These are phyloP conservation scores for Caryopteris hybrid DNA, from an alignment of 305 asterid genomes.

Conservation along the genomic window DNA sequence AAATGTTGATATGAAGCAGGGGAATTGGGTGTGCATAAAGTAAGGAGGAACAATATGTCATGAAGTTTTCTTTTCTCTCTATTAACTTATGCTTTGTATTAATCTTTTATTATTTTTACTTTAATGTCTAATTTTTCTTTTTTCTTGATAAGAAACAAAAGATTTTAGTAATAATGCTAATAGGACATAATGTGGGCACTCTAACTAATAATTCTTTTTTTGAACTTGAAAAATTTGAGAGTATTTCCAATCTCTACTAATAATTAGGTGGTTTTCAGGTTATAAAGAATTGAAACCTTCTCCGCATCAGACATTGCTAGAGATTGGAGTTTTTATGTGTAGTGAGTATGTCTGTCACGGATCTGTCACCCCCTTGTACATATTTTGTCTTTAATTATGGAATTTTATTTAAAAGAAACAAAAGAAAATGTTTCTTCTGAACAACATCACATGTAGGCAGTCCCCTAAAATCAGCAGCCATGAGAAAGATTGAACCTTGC, in stretches of 20 bases:
- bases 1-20: conserved; percentile 46
- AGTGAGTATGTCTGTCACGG: not conserved
- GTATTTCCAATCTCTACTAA: not conserved
- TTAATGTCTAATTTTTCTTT: not conserved
- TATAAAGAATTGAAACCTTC: not conserved
- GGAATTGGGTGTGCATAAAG: conserved; percentile 73
- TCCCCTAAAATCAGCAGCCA: not conserved
- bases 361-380: not conserved
- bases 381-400: not conserved
- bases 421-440: too few species aligned
- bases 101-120: not conserved
- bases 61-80: not conserved
- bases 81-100: not conserved
- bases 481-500: not conserved
- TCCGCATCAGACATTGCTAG: not conserved
- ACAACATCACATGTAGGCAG: too few species aligned
- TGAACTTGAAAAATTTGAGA: not conserved
- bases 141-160: too few species aligned
- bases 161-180: too few species aligned
- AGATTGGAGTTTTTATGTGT: not conserved
- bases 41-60: conserved; percentile 31
- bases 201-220: too few species aligned
- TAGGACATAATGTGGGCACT: not conserved
- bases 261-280: not conserved
- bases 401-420: too few species aligned